phyloP scores from a whole-genome alignment of 371 early-diverging fungal species.

The Circinella umbellata region DNA sequence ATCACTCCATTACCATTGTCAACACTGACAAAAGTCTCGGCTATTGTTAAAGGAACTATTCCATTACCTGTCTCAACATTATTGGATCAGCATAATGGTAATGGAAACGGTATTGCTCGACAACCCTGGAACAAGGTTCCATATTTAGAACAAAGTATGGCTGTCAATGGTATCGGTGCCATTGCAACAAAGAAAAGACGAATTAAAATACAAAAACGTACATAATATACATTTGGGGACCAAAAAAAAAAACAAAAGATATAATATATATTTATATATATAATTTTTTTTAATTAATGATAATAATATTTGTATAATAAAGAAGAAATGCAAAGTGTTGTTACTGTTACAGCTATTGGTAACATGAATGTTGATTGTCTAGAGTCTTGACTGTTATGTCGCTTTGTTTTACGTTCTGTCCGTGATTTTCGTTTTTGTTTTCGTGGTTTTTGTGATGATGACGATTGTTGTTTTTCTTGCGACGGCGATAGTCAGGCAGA shows the following conservation, averaged over 20 bases:
- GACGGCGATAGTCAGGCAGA: not conserved
- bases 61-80: constrained; percentile 54
- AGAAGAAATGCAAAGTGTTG: not conserved
- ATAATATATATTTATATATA: no score
- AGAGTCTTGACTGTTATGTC: no score
- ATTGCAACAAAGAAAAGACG: constrained; percentile 38
- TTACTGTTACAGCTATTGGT: no score
- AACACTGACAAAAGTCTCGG: constrained; percentile 58
- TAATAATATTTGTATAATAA: no score
- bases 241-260: not conserved
- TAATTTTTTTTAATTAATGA: no score
- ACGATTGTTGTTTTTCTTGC: not conserved
- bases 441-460: no score
- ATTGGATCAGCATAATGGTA: constrained; percentile 45
- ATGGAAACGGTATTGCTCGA: constrained; percentile 46
- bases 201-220: constrained; percentile 32
- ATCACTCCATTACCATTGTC: constrained; percentile 63
- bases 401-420: no score
- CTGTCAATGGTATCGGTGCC: constrained; percentile 40
- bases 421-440: no score
- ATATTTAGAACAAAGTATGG: constrained; percentile 43
- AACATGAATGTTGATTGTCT: no score
- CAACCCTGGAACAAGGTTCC: constrained; percentile 58
- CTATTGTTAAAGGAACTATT: constrained; percentile 63
- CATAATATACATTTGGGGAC: no score